Evolutionary conservation across 2,329 filamentous ascomycete species (phyloP).

Genomic region (Grosmannia penicillata): DNA sequence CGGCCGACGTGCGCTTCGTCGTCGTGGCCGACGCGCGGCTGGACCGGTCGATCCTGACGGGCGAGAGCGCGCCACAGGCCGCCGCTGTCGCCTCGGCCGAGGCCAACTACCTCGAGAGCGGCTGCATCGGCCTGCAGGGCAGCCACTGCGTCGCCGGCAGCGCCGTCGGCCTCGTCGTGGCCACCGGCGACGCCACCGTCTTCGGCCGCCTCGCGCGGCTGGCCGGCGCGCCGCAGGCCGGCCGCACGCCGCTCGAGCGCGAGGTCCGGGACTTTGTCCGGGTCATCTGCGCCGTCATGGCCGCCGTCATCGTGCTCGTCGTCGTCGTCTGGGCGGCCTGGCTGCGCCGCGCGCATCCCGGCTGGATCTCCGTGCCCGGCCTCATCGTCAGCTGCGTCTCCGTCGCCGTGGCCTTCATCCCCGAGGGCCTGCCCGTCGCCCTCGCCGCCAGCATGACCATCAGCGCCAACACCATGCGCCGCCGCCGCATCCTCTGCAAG

Average conservation of each 20-base stretch:
- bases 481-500: constrained; percentile 67
- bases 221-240: constrained; percentile 53
- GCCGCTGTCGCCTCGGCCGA: constrained; percentile 53
- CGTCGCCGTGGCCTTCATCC: constrained; percentile 62
- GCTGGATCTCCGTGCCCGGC: constrained; percentile 57
- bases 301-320: constrained; percentile 48
- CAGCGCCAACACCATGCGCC: constrained; percentile 60
- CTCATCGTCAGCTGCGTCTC: constrained; percentile 61
- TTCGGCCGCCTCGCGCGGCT: constrained; percentile 64
- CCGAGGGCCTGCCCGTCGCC: constrained; percentile 58
- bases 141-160: constrained; percentile 61
- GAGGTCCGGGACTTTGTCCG: constrained; percentile 61
- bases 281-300: constrained; percentile 54
- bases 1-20: constrained; percentile 58
- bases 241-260: constrained; percentile 54
- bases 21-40: constrained; percentile 53
- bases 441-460: constrained; percentile 60
- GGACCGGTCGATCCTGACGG: constrained; percentile 59
- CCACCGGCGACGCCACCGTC: constrained; percentile 57
- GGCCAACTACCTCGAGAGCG: constrained; percentile 62
- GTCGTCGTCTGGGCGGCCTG: constrained; percentile 55
- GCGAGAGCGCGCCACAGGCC: constrained; percentile 50
- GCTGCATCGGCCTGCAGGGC: constrained; percentile 63
- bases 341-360: constrained; percentile 49
- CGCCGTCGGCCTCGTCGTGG: constrained; percentile 52